Base-by-base conservation (phyloP, 2,329 filamentous ascomycete genomes). In the Drechslera avenae region DNA sequence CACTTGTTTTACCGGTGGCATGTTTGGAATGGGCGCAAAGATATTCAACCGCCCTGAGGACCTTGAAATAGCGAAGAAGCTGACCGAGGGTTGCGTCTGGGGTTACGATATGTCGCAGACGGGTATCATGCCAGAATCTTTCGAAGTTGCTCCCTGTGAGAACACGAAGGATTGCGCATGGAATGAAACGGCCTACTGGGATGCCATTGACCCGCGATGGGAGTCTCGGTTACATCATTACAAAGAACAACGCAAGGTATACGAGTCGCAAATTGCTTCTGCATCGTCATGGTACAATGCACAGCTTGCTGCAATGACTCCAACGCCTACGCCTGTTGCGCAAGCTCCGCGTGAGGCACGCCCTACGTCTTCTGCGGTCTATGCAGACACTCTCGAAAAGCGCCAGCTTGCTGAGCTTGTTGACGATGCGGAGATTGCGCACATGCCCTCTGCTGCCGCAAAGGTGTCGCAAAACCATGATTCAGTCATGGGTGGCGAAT, bases 1-100 rank as follows among this genome's bases (percentile, higher is more conserved):
- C 2, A 81, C 82, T 3, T 91, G 88, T 71, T 91, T 89, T 65
- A 77, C 83, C 3, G 88, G 88, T 5, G 88, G 87, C 8, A 86
- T 88, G 77, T 86, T 89, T 37, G 87, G 79, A 1, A 79, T 91
- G 30, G 86, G 83, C 1, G 84, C 87, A 1, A 83, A 81, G 52
- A 75, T 90, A 19, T 83, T 89, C 56, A 63, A 77, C 37, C 77
- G 75, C 1, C 75, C 77, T 0, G 76, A 81, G 3, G 82, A 87
- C 32, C 68, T 88, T 6, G 74, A 79, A 2, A 75, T 82, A 14
- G 86, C 83, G 1, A 76, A 77, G 48, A 81, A 82, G 60, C 74
- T 89, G 2, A 83, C 84, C 1, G 78, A 85, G 43, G 86, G 85
- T 3, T 88, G 86, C 60, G 77, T 86, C 9, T 88, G 83, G 76